These are phyloP conservation scores for Trametes sp. DNA, from an alignment of 1,284 basidiomycete species.

Conservation along the genomic window DNA sequence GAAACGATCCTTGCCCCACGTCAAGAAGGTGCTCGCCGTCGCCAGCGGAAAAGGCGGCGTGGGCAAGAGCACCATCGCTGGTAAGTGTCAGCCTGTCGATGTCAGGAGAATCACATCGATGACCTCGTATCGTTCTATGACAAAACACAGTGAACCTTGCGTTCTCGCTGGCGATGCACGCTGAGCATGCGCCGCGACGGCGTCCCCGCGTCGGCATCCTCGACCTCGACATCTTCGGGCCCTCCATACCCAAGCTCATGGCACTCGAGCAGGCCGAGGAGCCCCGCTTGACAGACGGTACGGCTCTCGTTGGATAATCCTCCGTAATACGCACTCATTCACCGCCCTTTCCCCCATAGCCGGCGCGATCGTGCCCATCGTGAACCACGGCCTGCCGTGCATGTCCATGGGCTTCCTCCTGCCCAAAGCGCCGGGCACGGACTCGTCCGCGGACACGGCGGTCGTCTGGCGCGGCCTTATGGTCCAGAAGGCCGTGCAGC, in stretches of 20 bases:
- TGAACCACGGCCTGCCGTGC: conserved; percentile 90
- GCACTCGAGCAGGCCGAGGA: conserved; percentile 85
- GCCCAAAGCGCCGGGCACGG: conserved; percentile 54
- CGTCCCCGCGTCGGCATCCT: conserved; percentile 83
- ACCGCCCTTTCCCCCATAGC: conserved; percentile 50
- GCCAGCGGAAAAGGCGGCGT: conserved; percentile 98
- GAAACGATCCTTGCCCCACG: conserved; percentile 71
- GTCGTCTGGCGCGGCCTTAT: conserved; percentile 98
- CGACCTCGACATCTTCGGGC: conserved; percentile 97
- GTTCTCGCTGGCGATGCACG: conserved; percentile 67
- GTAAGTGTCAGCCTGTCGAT: conserved; percentile 50
- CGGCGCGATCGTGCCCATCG: conserved; percentile 84
- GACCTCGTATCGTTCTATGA: not conserved
- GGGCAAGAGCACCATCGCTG: conserved; percentile 94
- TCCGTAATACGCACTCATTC: too few relatives aligned
- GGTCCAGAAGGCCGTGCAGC: conserved; percentile 99
- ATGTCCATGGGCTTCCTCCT: conserved; percentile 98
- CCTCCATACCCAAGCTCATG: conserved; percentile 96
- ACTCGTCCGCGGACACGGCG: conserved; percentile 69
- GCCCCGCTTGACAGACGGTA: conserved; percentile 80
- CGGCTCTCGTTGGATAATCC: too few relatives aligned
- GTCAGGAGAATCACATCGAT: too few relatives aligned
- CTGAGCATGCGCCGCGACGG: conserved; percentile 38
- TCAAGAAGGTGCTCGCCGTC: conserved; percentile 82
- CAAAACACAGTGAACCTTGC: conserved; percentile 81